Evolutionary conservation across 495 filamentous ascomycete genomes (phyloP), one percentile per base, ranked within the genome.

Genomic region (Aspergillus bridgeri): DNA sequence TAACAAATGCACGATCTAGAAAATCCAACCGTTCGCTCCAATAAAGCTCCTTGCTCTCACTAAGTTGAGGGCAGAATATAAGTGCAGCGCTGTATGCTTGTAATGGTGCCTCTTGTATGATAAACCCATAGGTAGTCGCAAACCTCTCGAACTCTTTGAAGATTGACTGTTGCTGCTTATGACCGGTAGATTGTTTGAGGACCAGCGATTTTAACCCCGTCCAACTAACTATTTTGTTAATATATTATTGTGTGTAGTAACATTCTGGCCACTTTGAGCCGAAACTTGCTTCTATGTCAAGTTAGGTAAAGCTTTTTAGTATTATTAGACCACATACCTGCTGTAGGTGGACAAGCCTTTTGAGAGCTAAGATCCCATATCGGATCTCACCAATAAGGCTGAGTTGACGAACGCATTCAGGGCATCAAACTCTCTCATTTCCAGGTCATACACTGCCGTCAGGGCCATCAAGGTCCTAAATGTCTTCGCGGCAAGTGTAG

Each of bases 121-220:
- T 57, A 8, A 15, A n/a, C 3, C 2, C 27, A 51, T 57, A 22
- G 27, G 6, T 42, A 51, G 21, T 57, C 18, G 48, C 27, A 51
- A 57, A 57, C 20, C 55, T 57, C 19, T 57, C 27, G 24, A 23
- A 18, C 18, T 57, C 55, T 27, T 57, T 57, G 23, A 57, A 57
- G 15, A 56, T n/a, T n/a, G n/a, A n/a, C n/a, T n/a, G n/a, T n/a
- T n/a, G 3, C n/a, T 56, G 22, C 42, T 23, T 18, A 5, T 38
- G 42, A 33, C 23, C 8, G 24, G 54, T 22, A 27, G 45, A 27
- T n/a, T 33, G 27, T 5, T 38, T 57, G 11, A 11, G 11, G 42
- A 11, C 17, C 11, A 13, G 19, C 42, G 15, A 17, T 3, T 3
- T 45, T 3, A 3, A 20, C 3, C 15, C 42, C 42, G 42, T 20